A percentile compares a stretch with the other conserved stretches of the same genome.
These are phyloP conservation scores for Spatholobus suberectus DNA, from an alignment of 306 rosid genomes.

Conservation along the genomic window DNA sequence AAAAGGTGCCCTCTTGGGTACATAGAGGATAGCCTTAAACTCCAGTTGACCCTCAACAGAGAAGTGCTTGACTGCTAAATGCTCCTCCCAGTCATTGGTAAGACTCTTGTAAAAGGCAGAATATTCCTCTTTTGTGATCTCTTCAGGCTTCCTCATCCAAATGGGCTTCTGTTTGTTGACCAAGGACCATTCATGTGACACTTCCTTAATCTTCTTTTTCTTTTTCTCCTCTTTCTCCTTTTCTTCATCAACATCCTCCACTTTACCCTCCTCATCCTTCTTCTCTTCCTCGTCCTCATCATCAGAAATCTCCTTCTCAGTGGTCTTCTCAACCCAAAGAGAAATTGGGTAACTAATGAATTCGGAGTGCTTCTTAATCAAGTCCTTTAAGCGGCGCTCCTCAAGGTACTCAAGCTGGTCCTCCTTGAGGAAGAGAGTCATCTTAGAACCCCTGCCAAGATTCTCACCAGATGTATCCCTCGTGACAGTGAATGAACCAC, in stretches of 20 bases:
- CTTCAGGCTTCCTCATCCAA: conserved; percentile 97
- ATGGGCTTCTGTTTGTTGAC: conserved; percentile 93
- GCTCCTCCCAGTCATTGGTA: conserved; percentile 92
- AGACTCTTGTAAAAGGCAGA: conserved; percentile 86
- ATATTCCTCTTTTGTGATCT: conserved; percentile 77
- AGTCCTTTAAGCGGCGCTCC: conserved; percentile 83
- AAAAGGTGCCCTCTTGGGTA: conserved; percentile 91
- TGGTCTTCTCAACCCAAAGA: conserved; percentile 88
- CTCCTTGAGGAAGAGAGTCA: conserved; percentile 72
- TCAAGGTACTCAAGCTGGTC: conserved; percentile 92
- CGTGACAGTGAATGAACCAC: conserved; percentile 86
- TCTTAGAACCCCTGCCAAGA: conserved; percentile 88
- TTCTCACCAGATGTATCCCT: conserved; percentile 75
- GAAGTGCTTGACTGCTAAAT: conserved; percentile 84
- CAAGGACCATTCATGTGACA: conserved; percentile 83
- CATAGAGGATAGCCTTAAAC: conserved; percentile 86
- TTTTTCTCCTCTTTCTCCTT: conserved; percentile 89
- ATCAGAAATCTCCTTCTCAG: conserved; percentile 86
- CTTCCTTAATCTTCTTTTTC: conserved; percentile 86
- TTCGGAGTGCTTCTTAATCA: conserved; percentile 91
- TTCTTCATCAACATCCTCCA: conserved; percentile 87
- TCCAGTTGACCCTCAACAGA: conserved; percentile 92
- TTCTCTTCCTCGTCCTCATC: conserved; percentile 91
- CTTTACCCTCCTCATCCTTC: conserved; percentile 92
- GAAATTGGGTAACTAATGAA: conserved; percentile 92